Evolutionary conservation across 768 basidiomycete genomes (phyloP).

Genomic region (Lepiota venenata): DNA sequence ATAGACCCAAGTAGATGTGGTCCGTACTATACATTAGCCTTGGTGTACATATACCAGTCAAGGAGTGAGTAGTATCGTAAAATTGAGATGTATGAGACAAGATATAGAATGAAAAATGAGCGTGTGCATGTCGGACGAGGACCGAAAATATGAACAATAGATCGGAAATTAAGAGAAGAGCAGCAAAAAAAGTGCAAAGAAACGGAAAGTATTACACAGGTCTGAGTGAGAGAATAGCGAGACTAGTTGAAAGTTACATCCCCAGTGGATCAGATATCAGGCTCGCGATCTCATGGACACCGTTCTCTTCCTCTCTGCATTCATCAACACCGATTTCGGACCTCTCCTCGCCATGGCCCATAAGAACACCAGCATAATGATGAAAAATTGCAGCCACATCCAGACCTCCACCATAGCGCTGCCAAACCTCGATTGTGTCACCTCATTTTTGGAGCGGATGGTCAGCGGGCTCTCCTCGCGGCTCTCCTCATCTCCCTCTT

Average conservation of each 20-base stretch:
- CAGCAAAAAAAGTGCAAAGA: background rate
- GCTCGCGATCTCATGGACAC: slow-evolving; percentile 9
- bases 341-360: slow-evolving; percentile 80
- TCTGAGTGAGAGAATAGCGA: slow-evolving; percentile 2
- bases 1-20: too few relatives aligned
- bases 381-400: slow-evolving; percentile 80
- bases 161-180: background rate
- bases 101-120: background rate
- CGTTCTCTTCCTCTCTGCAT: slow-evolving; percentile 28
- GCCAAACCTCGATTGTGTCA: slow-evolving; percentile 24
- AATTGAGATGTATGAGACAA: background rate
- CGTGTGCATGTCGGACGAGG: background rate
- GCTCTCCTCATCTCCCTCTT: slow-evolving; percentile 7
- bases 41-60: background rate
- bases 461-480: slow-evolving; percentile 4
- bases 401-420: slow-evolving; percentile 67
- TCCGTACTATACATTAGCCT: slow-evolving; percentile 1
- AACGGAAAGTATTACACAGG: background rate
- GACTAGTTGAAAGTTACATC: slow-evolving; percentile 7
- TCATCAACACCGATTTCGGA: slow-evolving; percentile 62
- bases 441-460: slow-evolving; percentile 10
- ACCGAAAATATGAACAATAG: background rate
- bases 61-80: too few relatives aligned
- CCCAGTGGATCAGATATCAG: slow-evolving; percentile 6
- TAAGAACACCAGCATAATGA: slow-evolving; percentile 74